Conservation (phyloP, 1,284 basidiomycete genomes). For the Coriolopsis trogii region DNA sequence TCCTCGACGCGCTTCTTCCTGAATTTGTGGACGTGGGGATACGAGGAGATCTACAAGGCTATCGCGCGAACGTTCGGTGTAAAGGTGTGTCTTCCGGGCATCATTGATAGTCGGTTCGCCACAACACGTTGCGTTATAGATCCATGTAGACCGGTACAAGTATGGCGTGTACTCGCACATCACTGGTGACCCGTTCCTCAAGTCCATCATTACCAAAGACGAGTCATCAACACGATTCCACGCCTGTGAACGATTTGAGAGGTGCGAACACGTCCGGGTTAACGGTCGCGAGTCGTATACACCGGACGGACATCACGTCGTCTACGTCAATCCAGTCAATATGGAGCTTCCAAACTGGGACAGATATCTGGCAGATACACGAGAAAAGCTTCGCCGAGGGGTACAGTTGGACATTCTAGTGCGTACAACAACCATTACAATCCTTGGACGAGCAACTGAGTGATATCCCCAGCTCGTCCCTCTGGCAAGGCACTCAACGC, state of each 20-base stretch:
- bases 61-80: conserved; percentile 66
- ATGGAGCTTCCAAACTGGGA: conserved; percentile 68
- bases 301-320: conserved; percentile 53
- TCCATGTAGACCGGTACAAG: conserved; percentile 92
- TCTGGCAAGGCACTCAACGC: conserved; percentile 81
- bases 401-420: conserved; percentile 63
- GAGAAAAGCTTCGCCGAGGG: conserved; percentile 44
- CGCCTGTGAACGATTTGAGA: conserved; percentile 84
- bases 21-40: conserved; percentile 94
- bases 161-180: conserved; percentile 62
- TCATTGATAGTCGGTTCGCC: not conserved
- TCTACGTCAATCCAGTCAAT: conserved; percentile 78
- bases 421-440: conserved; percentile 23
- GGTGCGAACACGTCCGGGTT: conserved; percentile 67
- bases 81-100: conserved; percentile 45
- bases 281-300: conserved; percentile 37
- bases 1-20: conserved; percentile 79
- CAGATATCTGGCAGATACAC: conserved; percentile 54
- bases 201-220: conserved; percentile 66
- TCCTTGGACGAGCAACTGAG: no score
- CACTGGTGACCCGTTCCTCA: conserved; percentile 63
- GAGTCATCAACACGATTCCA: conserved; percentile 76
- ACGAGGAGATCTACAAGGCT: conserved; percentile 83
- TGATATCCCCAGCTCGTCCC: conserved; percentile 85
- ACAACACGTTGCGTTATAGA: conserved; percentile 44